Evolutionary conservation across 805 yeast species (phyloP), one percentile per base, ranked within the genome.

Genomic region (Saturnispora dispora): DNA sequence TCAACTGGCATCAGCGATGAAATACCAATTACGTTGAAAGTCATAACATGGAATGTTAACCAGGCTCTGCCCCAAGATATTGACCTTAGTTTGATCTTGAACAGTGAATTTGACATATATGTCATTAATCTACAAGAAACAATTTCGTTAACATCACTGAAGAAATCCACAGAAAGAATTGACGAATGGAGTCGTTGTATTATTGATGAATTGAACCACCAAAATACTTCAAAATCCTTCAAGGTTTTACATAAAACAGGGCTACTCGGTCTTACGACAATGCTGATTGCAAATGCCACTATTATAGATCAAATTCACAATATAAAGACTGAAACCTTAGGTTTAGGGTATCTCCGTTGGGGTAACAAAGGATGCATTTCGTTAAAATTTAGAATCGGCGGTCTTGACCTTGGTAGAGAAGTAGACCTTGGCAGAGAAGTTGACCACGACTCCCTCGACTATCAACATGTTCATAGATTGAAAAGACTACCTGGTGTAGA

Each of bases 311-410:
- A 77, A 53, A 64, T 79, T n/a, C 63, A 71, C 2, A 57, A 66
- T 18, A 50, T 78, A 5, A 62, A 63, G 18, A 66, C 69, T 4
- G 63, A 69, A 3, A 70, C 81, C 0, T 67, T 81, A 6, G 83
- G 85, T 0, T 73, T 84, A 0, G 51, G 51, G 22, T 48, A 48
- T n/a, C 20, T 80, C 47, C 74, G 79, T 23, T 80, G 82, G 78
- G 84, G 83, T 17, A 80, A 80, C 63, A 80, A 80, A 58, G 85
- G 85, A 2, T 81, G 82, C 4, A 76, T 78, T 13, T 63, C 72
- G 17, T 64, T 78, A 22, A 64, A 66, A 25, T 71, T 81, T 54
- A 63, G 55, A 10, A 53, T 77, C 23, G 79, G 78, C 3, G 63
- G 58, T 9, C 45, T 51, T 13, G 46, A 46, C 27, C 11, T 51